Base-by-base conservation (phyloP, 2,329 filamentous ascomycete species). In the Shiraia bambusicola region DNA sequence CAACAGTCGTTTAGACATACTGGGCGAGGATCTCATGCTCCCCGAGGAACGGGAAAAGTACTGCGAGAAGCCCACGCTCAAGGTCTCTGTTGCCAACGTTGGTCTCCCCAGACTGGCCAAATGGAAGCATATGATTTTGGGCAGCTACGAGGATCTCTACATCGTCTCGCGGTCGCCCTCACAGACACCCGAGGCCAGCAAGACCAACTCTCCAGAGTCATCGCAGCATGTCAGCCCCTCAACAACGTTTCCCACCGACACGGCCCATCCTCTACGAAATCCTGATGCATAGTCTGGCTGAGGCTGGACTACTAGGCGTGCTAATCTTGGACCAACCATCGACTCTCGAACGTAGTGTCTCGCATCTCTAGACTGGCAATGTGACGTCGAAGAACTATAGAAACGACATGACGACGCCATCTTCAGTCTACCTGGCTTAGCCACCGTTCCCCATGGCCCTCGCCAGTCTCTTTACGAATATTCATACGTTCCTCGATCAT, bases 111-210 rank as follows among this genome's bases (percentile, higher is more conserved):
- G 63, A 9, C 54, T 57, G 22, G 70, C 72, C 8, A 75, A 73
- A 50, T 73, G 71, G 67, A 72, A 71, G 45, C 66, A 72, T 28
- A 59, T 75, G 48, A 54, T 76, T 12, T 61, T 74, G 42, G 71
- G 72, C 41, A 69, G 66, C 42, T 76, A 69, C 47, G 66, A 72
- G 16, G 69, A 76, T 26, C 64, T 77, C n/a, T 77, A 72, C 56
- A 76, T 77, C 45, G 70, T 77, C 13, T 72, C 67, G 34, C 66
- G 71, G 13, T 69, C 72, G 29, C 58, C 59, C 34, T 60, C 60
- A 12, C 55, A 56, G 19, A 59, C 59, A 24, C 64, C 65, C 4
- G 50, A 57, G 17, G 67, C 54, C 28, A 71, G 66, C 28, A 67
- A 69, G 24, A 63, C 69, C 45, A 66, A 47, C 42, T 68, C 65